Conservation (phyloP, 164 flowering plant species). For the Liriodendron chinense region DNA sequence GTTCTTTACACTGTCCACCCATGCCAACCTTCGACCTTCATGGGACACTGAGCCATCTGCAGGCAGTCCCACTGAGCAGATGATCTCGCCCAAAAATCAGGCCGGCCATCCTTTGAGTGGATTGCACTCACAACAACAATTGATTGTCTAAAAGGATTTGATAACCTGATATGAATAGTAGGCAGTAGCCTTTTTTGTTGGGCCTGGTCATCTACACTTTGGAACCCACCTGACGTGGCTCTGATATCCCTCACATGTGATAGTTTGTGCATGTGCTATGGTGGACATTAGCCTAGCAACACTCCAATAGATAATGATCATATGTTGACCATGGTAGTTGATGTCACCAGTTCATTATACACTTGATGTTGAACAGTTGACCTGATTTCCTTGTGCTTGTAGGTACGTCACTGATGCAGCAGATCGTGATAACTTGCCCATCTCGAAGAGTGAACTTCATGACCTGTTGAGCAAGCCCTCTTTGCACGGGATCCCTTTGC, state of each 20-base stretch:
- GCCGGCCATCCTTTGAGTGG: not conserved
- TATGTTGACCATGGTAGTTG: too few relatives aligned
- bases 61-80: not conserved
- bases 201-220: not conserved
- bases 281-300: not conserved
- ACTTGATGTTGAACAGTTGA: not conserved
- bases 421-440: slow-evolving; percentile 62
- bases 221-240: not conserved
- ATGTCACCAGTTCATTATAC: not conserved
- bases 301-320: not conserved
- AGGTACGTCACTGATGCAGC: slow-evolving; percentile 90
- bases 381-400: slow-evolving; percentile 18
- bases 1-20: not conserved
- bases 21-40: not conserved
- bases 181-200: too few relatives aligned
- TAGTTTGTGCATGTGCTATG: not conserved
- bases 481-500: slow-evolving; percentile 67
- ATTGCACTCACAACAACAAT: not conserved
- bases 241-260: not conserved
- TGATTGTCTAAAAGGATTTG: too few relatives aligned
- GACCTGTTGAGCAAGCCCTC: slow-evolving; percentile 76
- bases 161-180: too few relatives aligned
- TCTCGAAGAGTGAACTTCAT: slow-evolving; percentile 72
- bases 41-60: not conserved
- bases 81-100: not conserved